These are phyloP conservation scores for Xylaria longipes DNA, from an alignment of 495 filamentous ascomycete genomes.

Conservation along the genomic window DNA sequence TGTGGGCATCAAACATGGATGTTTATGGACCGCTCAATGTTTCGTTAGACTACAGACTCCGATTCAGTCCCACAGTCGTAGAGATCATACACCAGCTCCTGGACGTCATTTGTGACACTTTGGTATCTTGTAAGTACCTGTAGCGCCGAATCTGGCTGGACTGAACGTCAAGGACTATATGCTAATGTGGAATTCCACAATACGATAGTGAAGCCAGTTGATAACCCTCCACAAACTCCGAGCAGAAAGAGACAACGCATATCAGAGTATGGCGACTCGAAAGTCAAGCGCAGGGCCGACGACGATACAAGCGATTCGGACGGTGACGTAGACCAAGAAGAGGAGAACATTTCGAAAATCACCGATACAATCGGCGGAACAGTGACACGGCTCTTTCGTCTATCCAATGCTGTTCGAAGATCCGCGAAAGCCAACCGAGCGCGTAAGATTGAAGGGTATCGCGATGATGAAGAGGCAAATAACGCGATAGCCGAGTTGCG, in stretches of 20 bases:
- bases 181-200: slow-evolving; percentile 33
- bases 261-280: slow-evolving; percentile 31
- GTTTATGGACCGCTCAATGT: slow-evolving; percentile 44
- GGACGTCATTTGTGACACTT: slow-evolving; percentile 36
- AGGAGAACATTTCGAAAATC: slow-evolving; percentile 41
- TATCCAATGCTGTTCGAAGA: slow-evolving; percentile 44
- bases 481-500: slow-evolving; percentile 41
- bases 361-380: slow-evolving; percentile 42
- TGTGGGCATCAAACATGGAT: slow-evolving; percentile 47
- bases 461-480: slow-evolving; percentile 44
- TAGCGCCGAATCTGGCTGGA: neutral
- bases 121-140: slow-evolving; percentile 39
- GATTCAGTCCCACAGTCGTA: slow-evolving; percentile 40
- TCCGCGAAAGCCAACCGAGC: slow-evolving; percentile 41
- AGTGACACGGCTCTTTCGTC: slow-evolving; percentile 43
- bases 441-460: slow-evolving; percentile 38
- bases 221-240: slow-evolving; percentile 32
- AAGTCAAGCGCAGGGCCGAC: slow-evolving; percentile 35
- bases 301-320: slow-evolving; percentile 42
- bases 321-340: slow-evolving; percentile 35
- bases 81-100: slow-evolving; percentile 45
- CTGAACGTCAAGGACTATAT: neutral
- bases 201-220: slow-evolving; percentile 40
- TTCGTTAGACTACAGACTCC: slow-evolving; percentile 45
- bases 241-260: slow-evolving; percentile 43